Conservation (phyloP, 2,329 filamentous ascomycete species). For the Trichoderma guizhouense region DNA sequence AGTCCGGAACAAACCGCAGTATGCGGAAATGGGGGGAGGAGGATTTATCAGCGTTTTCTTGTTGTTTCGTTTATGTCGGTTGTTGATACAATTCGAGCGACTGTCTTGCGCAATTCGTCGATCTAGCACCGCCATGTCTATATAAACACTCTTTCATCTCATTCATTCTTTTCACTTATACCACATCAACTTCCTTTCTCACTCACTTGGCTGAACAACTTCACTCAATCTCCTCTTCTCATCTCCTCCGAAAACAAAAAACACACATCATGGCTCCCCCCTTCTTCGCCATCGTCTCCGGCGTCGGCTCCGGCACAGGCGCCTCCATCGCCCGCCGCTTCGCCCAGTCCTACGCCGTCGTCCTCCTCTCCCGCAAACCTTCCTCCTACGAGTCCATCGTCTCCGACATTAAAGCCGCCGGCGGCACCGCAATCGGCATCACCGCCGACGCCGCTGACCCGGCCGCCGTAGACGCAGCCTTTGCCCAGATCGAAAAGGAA, state of each 20-base stretch:
- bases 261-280: neutral
- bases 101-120: neutral
- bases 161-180: neutral
- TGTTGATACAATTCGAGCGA: neutral
- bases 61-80: neutral
- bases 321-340: slow-evolving; percentile 55
- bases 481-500: slow-evolving; percentile 59
- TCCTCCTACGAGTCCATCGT: slow-evolving; percentile 65
- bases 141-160: neutral
- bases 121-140: neutral
- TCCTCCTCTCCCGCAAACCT: slow-evolving; percentile 67
- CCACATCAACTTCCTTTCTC: neutral
- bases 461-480: slow-evolving; percentile 50
- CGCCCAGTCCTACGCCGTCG: slow-evolving; percentile 65
- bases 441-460: slow-evolving; percentile 48
- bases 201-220: neutral
- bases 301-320: slow-evolving; percentile 68
- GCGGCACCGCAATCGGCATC: slow-evolving; percentile 69
- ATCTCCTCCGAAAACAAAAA: neutral
- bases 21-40: neutral
- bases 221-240: neutral
- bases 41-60: neutral
- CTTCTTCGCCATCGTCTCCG: slow-evolving; percentile 66
- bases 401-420: slow-evolving; percentile 62
- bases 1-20: neutral